These are phyloP conservation scores for Paecilomyces formosus DNA, from an alignment of 2,329 filamentous ascomycete species.

Conservation along the genomic window DNA sequence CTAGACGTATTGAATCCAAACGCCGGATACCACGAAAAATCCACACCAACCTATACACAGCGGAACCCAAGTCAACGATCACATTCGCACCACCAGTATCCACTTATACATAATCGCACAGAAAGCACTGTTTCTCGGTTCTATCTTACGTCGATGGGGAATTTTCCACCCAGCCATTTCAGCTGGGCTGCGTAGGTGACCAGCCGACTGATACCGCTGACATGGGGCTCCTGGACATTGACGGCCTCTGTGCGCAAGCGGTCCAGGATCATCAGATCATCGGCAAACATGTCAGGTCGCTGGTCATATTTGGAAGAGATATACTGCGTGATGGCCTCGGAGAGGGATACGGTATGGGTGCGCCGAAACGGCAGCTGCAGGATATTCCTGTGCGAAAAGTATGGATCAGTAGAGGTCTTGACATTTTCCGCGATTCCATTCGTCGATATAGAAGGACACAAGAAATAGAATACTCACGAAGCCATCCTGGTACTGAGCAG, in stretches of 20 bases:
- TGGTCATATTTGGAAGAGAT: conserved; percentile 98
- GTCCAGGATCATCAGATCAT: conserved; percentile 83
- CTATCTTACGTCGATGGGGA: conserved; percentile 73
- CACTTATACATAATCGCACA: not conserved
- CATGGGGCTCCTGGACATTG: conserved; percentile 79
- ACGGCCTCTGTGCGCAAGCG: conserved; percentile 76
- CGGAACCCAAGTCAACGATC: conserved; percentile 4
- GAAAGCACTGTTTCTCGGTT: not conserved
- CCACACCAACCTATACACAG: conserved; percentile 68
- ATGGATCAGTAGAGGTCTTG: conserved; percentile 2
- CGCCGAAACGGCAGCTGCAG: conserved; percentile 82
- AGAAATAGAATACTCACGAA: conserved; percentile 19
- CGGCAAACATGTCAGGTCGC: conserved; percentile 90
- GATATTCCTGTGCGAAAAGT: conserved; percentile 30
- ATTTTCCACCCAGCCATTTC: conserved; percentile 89
- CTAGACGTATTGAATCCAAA: conserved; percentile 81
- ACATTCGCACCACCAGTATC: not conserved
- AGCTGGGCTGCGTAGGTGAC: conserved; percentile 87
- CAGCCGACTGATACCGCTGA: conserved; percentile 79
- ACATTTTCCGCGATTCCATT: not conserved
- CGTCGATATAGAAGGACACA: not conserved
- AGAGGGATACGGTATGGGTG: conserved; percentile 70
- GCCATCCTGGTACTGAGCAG: conserved; percentile 18
- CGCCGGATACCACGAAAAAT: conserved; percentile 94
- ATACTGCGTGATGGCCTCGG: conserved; percentile 81